Conservation (phyloP, 257 asterid species). For the Salvia splendens region DNA sequence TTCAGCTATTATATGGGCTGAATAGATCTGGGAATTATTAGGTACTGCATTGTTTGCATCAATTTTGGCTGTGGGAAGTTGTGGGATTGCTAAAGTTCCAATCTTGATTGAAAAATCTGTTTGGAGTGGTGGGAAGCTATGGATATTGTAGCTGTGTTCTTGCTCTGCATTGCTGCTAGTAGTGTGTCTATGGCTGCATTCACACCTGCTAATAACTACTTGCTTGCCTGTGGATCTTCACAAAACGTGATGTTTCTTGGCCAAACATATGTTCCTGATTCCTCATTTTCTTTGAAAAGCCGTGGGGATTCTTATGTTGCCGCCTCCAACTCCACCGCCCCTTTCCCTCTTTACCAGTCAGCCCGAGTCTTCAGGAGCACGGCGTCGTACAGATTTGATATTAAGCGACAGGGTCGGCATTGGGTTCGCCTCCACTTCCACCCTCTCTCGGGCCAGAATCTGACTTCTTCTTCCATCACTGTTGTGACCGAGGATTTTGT, state of each 20-base stretch:
- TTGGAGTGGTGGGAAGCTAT: slow-evolving; percentile 34
- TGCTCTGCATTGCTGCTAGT: slow-evolving; percentile 31
- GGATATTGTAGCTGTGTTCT: slow-evolving; percentile 40
- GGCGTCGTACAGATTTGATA: slow-evolving; percentile 51
- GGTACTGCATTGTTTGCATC: slow-evolving; percentile 13
- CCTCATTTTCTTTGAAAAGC: slow-evolving; percentile 48
- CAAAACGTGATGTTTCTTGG: slow-evolving; percentile 59
- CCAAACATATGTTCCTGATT: slow-evolving; percentile 56
- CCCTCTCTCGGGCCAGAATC: slow-evolving; percentile 52
- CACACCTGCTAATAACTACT: slow-evolving; percentile 59
- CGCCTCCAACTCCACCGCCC: slow-evolving; percentile 60
- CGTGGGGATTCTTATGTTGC: slow-evolving; percentile 44
- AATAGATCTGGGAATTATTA: slow-evolving; percentile 40
- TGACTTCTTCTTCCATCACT: slow-evolving; percentile 56
- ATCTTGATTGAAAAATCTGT: slow-evolving; percentile 12
- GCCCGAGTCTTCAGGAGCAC: slow-evolving; percentile 57
- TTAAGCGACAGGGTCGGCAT: slow-evolving; percentile 56
- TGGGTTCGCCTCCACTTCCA: slow-evolving; percentile 75
- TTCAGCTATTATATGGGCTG: slow-evolving; percentile 22
- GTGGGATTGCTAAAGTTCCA: not conserved
- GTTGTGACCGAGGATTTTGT: slow-evolving; percentile 69
- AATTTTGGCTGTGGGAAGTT: slow-evolving; percentile 9
- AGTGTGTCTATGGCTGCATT: slow-evolving; percentile 43
- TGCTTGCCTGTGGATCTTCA: slow-evolving; percentile 73
- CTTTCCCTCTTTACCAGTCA: slow-evolving; percentile 60